A percentile compares a stretch with the other conserved stretches of the same genome.
Conservation (phyloP, 2,329 filamentous ascomycete genomes). For the Penicillium concentricum region DNA sequence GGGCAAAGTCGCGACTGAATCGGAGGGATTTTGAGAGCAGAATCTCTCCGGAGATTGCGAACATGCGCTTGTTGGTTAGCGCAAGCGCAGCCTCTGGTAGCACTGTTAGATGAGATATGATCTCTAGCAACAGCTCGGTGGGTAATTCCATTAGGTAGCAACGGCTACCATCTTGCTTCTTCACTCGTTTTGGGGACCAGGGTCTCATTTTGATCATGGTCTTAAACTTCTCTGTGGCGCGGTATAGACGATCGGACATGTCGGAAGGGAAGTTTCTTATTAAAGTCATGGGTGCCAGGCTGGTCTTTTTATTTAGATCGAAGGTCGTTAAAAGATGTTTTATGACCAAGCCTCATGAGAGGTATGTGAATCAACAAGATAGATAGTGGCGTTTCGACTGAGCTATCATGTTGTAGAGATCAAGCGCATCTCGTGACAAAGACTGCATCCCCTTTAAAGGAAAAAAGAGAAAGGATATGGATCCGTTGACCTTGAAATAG, state of each 20-base stretch:
- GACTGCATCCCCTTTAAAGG: constrained; percentile 8
- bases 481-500: constrained; percentile 33
- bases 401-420: constrained; percentile 26
- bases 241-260: constrained; percentile 31
- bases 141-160: constrained; percentile 39
- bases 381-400: constrained; percentile 12
- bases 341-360: constrained; percentile 14
- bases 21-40: constrained; percentile 34
- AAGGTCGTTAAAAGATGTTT: constrained; percentile 1
- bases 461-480: constrained; percentile 14
- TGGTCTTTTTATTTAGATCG: constrained; percentile 3
- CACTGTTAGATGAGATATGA: constrained; percentile 35
- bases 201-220: constrained; percentile 29
- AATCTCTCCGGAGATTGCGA: constrained; percentile 32
- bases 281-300: constrained; percentile 17
- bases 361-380: constrained; percentile 10
- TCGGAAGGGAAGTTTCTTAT: constrained; percentile 15
- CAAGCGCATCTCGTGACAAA: constrained; percentile 29
- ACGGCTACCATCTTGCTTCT: constrained; percentile 18
- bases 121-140: constrained; percentile 39
- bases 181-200: constrained; percentile 24
- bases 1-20: constrained; percentile 41
- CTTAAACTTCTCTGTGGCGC: constrained; percentile 32
- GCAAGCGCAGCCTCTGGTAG: constrained; percentile 39
- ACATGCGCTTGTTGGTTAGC: constrained; percentile 40